These are phyloP conservation scores for Galerina marginata DNA, from an alignment of 768 basidiomycete species.

Conservation along the genomic window DNA sequence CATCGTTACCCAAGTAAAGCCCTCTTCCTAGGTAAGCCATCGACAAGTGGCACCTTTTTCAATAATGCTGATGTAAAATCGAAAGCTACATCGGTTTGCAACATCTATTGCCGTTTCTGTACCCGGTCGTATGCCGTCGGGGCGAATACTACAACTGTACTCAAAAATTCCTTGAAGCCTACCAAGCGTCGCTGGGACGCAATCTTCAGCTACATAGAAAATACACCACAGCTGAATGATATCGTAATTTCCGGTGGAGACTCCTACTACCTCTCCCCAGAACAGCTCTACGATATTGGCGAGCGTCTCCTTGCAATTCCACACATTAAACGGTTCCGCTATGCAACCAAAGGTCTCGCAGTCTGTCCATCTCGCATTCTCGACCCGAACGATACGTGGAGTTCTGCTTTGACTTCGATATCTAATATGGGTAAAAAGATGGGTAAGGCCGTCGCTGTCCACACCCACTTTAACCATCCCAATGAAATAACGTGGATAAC, in stretches of 20 bases:
- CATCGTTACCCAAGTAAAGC: slow-evolving; percentile 7
- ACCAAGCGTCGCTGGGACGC: slow-evolving; percentile 6
- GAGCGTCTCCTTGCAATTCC: slow-evolving; percentile 1
- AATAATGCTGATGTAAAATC: neutral
- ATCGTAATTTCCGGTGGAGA: slow-evolving; percentile 8
- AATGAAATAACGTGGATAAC: slow-evolving; percentile 25
- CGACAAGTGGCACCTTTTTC: neutral
- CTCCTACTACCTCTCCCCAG: slow-evolving; percentile 3
- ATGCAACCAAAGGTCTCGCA: slow-evolving; percentile 5
- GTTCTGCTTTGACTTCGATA: slow-evolving; percentile 13
- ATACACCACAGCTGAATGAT: slow-evolving; percentile 4
- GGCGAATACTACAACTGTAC: slow-evolving; percentile 2
- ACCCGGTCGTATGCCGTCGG: slow-evolving; percentile 5
- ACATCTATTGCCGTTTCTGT: slow-evolving; percentile 7
- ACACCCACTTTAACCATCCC: slow-evolving; percentile 27
- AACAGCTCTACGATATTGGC: slow-evolving; percentile 6
- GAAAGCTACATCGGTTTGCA: slow-evolving; percentile 7
- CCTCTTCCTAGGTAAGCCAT: slow-evolving; percentile 1
- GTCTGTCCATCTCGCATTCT: slow-evolving; percentile 6
- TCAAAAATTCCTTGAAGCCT: slow-evolving; percentile 5
- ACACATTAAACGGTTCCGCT: slow-evolving; percentile 5
- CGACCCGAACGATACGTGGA: slow-evolving; percentile 11
- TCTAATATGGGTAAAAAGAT: slow-evolving; percentile 16
- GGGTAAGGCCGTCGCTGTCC: slow-evolving; percentile 23
- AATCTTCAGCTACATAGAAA: slow-evolving; percentile 5